Conservation (phyloP, 2,329 filamentous ascomycete genomes). For the Botrytis porri region DNA sequence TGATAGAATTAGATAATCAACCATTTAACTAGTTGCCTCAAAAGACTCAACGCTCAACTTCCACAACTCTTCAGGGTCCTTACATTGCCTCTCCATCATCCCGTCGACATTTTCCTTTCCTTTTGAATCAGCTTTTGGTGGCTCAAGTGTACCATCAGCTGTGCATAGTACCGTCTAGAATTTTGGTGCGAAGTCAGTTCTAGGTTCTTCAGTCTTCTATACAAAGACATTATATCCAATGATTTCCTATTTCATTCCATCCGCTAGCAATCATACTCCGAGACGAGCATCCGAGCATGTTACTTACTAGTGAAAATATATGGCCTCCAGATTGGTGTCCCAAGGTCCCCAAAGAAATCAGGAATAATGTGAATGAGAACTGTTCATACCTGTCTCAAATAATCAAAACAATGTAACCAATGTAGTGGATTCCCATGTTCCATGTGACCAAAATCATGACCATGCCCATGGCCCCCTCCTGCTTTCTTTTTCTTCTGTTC, state of each 20-base stretch:
- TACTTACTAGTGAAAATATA: neutral
- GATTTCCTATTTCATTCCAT: neutral
- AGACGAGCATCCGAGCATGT: too few species aligned
- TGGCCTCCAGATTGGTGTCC: neutral
- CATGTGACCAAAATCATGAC: constrained; percentile 11
- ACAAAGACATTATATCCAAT: neutral
- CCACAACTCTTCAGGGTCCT: constrained; percentile 1
- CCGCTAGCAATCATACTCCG: neutral
- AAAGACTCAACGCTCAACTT: constrained; percentile 12
- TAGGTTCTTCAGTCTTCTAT: neutral
- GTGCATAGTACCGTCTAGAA: constrained; percentile 9
- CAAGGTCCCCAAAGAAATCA: neutral
- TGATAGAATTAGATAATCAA: neutral
- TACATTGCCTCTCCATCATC: constrained; percentile 14
- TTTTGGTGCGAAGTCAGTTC: neutral
- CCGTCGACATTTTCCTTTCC: constrained; percentile 16
- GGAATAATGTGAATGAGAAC: neutral
- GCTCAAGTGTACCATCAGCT: constrained; percentile 17
- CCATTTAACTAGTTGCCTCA: neutral
- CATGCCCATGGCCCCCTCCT: neutral
- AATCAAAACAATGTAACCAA: constrained; percentile 22
- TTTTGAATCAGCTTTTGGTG: neutral
- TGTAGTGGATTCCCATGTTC: constrained; percentile 15
- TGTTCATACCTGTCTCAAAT: constrained; percentile 20
- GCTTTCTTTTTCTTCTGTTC: neutral